A percentile compares a stretch with the other conserved stretches of the same genome.
Conservation (phyloP, 2,329 filamentous ascomycete genomes). For the Venturiaceae sp. region DNA sequence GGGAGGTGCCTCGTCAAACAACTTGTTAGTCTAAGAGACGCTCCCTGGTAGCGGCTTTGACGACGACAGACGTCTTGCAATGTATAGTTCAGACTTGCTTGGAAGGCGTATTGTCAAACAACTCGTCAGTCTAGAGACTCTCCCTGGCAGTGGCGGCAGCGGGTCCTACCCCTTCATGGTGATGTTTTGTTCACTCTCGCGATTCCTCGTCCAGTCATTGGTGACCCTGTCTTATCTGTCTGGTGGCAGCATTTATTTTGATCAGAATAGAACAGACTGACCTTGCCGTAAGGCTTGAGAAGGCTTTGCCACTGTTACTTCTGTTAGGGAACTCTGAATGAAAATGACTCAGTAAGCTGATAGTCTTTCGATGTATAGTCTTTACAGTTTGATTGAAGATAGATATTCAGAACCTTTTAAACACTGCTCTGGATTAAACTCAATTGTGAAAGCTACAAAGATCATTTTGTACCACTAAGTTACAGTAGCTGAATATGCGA, state of each 20-base stretch:
- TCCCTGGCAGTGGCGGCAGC: slow-evolving; percentile 9
- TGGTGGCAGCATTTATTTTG: slow-evolving; percentile 10
- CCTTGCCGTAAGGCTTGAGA: slow-evolving; percentile 12
- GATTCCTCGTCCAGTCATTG: slow-evolving; percentile 13
- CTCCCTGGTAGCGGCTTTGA: neutral
- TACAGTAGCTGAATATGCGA: slow-evolving; percentile 7
- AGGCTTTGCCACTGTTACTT: slow-evolving; percentile 12
- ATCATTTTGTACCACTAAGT: slow-evolving; percentile 6
- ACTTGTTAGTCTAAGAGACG: slow-evolving; percentile 4
- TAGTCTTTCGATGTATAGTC: slow-evolving; percentile 11
- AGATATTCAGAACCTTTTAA: slow-evolving; percentile 11
- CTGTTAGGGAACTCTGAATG: slow-evolving; percentile 11
- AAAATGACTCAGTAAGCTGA: slow-evolving; percentile 6
- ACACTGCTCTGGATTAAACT: slow-evolving; percentile 9
- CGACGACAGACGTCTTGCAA: slow-evolving; percentile 11
- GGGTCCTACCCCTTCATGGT: slow-evolving; percentile 12
- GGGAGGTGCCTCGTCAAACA: slow-evolving; percentile 2
- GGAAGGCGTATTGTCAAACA: neutral
- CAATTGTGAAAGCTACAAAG: slow-evolving; percentile 9
- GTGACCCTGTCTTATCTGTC: slow-evolving; percentile 9
- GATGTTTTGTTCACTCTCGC: slow-evolving; percentile 13
- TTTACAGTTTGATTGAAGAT: slow-evolving; percentile 11
- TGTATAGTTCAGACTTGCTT: neutral
- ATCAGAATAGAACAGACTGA: slow-evolving; percentile 12
- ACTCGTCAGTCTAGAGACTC: slow-evolving; percentile 8